phyloP scores from a whole-genome alignment of 805 yeast genomes.

The Candida khao-thaluensis region DNA sequence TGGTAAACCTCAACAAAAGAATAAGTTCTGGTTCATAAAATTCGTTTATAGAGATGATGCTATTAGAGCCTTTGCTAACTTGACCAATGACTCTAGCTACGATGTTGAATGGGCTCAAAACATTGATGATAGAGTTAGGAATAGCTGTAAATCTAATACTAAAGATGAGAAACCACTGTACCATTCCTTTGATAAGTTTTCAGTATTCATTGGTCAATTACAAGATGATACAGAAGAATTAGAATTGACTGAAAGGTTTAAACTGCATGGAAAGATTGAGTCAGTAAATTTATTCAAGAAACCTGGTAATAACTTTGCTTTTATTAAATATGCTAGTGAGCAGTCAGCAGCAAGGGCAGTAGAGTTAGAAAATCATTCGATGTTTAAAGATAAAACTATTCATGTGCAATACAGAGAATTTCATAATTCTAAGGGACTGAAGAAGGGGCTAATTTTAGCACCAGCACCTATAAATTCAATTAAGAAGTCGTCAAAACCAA shows the following conservation, averaged over 20 bases:
- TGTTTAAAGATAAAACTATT: constrained; percentile 69
- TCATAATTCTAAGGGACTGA: constrained; percentile 13
- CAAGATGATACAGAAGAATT: constrained; percentile 53
- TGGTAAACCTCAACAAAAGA: constrained; percentile 20
- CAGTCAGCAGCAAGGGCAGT: constrained; percentile 84
- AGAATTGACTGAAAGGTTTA: constrained; percentile 57
- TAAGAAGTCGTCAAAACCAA: constrained; percentile 6
- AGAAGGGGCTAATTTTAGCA: constrained; percentile 50
- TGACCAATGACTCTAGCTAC: constrained; percentile 55
- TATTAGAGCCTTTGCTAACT: constrained; percentile 73
- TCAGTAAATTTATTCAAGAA: constrained; percentile 56
- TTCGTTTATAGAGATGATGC: constrained; percentile 86
- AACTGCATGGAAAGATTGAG: constrained; percentile 62
- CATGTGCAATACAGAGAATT: constrained; percentile 82
- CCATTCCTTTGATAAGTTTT: constrained; percentile 53
- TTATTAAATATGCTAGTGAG: constrained; percentile 62
- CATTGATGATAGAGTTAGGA: constrained; percentile 41
- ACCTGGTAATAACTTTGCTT: constrained; percentile 61
- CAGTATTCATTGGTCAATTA: constrained; percentile 80
- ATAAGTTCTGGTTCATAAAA: constrained; percentile 66
- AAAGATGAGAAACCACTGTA: background rate
- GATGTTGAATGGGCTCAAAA: constrained; percentile 86
- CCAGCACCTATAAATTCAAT: constrained; percentile 76
- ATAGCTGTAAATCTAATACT: background rate
- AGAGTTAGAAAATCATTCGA: constrained; percentile 79